Base-by-base conservation (phyloP, 805 yeast species). In the Tetrapisispora fleetii region DNA sequence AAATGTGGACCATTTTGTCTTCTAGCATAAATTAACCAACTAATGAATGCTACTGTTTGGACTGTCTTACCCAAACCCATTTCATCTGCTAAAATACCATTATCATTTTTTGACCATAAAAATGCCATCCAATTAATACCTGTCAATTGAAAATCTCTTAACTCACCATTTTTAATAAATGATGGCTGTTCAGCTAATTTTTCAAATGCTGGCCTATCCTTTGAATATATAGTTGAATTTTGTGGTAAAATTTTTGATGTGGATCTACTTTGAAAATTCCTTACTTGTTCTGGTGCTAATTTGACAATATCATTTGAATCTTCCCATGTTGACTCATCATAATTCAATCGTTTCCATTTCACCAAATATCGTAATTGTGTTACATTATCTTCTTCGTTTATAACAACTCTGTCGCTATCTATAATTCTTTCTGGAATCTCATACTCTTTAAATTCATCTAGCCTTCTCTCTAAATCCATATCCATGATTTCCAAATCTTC, bases 41-140 rank as follows among this genome's bases (percentile, higher is more conserved):
- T 85, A 54, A 93, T 72, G 61, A 93, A 93, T 2, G 96, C 78
- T 14, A 93, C 96, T 0, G 98, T 93, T 68, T 93, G 99, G 16
- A 93, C 96, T 10, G 99, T 93, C 63, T 93, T 93, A 54, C 99
- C 99, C 48, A 93, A 75, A 48, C 99, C 99, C 99, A 93, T 93
- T 67, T 93, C 99, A 71, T 93, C 99, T 4, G 99, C 99, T 39
- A 93, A 71, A 45, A 93, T 93, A 48, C 99, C 98, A 66, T 93
- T 93, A 69, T 93, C 97, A 67, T 91, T 87, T 59, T 97, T 79
- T 4, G 96, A 87, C 99, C 99, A 93, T 52, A 93, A 71, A 64
- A 91, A 93, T 0, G 99, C 99, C 99, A 93, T 93, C 99, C 99
- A 93, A 38, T 93, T 93, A 53, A 93, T 76, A 49, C 99, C 99